These are phyloP conservation scores for Fistulifera solaris DNA, from an alignment of 108 stramenopile species.

Conservation along the genomic window DNA sequence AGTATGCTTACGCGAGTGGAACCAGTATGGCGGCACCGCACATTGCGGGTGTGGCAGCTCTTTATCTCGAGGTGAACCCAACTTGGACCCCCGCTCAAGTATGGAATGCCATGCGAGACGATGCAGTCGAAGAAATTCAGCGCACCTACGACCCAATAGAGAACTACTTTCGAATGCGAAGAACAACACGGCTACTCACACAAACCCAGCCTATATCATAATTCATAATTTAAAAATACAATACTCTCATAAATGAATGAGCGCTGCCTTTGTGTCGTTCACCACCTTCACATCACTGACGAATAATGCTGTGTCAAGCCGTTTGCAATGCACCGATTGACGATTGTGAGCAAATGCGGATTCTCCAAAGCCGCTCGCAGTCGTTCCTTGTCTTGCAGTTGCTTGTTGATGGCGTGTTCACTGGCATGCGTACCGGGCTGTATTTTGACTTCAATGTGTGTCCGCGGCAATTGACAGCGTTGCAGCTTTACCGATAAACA, in stretches of 20 bases:
- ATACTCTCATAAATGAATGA: no score
- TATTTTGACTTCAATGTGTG: constrained; percentile 83
- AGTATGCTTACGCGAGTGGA: constrained; percentile 13
- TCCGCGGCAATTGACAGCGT: constrained; percentile 87
- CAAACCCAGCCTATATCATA: no score
- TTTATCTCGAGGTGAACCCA: constrained; percentile 1
- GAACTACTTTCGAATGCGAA: no score
- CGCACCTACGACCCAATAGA: no score
- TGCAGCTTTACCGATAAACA: constrained; percentile 91
- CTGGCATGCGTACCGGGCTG: constrained; percentile 94
- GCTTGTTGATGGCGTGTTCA: constrained; percentile 94
- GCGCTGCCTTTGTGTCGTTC: no score
- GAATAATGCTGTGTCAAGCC: constrained; percentile 25
- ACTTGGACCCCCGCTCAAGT: no score
- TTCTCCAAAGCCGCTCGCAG: constrained; percentile 98
- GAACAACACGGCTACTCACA: no score
- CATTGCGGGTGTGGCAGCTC: constrained; percentile 36
- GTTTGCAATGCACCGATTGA: constrained; percentile 89
- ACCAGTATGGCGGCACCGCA: constrained; percentile 48
- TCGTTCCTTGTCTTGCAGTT: constrained; percentile 96
- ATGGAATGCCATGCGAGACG: no score
- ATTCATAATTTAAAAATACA: no score
- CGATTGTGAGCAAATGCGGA: constrained; percentile 90
- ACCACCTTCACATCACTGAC: no score
- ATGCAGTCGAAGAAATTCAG: no score